phyloP scores from a whole-genome alignment of 164 flowering plant genomes.

The Annona squamosa region DNA sequence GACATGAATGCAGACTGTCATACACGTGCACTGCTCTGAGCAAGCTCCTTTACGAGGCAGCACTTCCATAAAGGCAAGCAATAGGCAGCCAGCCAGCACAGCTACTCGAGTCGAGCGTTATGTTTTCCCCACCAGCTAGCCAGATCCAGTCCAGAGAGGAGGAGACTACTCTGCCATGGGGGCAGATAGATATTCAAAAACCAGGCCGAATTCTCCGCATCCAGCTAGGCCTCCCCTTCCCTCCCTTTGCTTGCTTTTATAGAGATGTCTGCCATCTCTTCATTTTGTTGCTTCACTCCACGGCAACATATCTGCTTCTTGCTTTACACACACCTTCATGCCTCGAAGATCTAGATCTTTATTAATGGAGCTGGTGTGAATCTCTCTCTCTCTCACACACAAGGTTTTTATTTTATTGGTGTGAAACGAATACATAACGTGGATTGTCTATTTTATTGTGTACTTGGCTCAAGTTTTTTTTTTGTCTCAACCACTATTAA shows the following conservation, averaged over 20 bases:
- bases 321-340: neutral
- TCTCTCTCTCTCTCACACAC: neutral
- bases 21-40: constrained; percentile 70
- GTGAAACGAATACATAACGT: no score
- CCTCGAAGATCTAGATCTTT: no score
- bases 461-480: no score
- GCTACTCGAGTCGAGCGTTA: neutral
- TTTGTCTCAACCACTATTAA: no score
- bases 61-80: constrained; percentile 19
- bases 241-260: neutral
- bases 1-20: constrained; percentile 43
- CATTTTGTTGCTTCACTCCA: neutral
- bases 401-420: no score
- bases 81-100: neutral
- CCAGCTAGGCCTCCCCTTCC: neutral
- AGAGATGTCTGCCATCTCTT: neutral
- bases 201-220: constrained; percentile 20
- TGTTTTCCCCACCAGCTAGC: neutral
- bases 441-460: no score
- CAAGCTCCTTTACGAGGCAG: constrained; percentile 54
- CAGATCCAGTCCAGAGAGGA: neutral
- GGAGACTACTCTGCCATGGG: constrained; percentile 5
- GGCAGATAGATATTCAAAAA: constrained; percentile 4
- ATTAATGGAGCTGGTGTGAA: neutral
- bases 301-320: neutral